Base-by-base conservation (phyloP, 1,284 basidiomycete genomes). In the Ganoderma sinense region DNA sequence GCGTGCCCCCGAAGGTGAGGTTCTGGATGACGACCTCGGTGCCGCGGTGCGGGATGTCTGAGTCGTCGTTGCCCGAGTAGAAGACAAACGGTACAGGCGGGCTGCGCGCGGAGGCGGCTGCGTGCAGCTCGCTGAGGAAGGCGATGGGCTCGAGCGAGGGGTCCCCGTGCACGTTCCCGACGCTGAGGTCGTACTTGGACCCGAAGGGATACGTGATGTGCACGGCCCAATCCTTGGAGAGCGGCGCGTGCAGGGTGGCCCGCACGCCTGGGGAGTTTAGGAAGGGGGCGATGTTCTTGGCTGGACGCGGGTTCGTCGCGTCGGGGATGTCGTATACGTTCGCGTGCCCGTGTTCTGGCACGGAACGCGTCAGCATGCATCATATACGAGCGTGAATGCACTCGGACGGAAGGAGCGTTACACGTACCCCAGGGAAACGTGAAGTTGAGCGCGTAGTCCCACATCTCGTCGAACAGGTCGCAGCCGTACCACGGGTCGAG, bases 191-290 rank as follows among this genome's bases (percentile, higher is more conserved):
- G 65, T 69, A 70, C 41, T 39, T 61, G 45, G 65, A 69, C n/a
- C 84, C 86, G 76, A 90, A 92, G 14, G 87, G 84, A 75, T 86
- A 89, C 23, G 78, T 69, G 74, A 88, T 85, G 45, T 71, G 78
- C 64, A 82, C 71, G 4, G 68, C 73, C 91, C 91, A 92, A 66
- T 87, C 79, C 71, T 85, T 84, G 76, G 85, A 88, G 4, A 84
- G 87, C 16, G 91, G 90, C 1, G 90, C 91, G 78, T 92, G 91
- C 20, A 92, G 78, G 0, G 91, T 90, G 51, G 84, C 78, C 62
- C 85, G 81, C n/a, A 85, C 87, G 48, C 79, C 82, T 62, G 83
- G 80, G 74, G 91, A 89, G 71, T 91, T 91, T 66, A 92, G 78
- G 77, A 90, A 92, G 43, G 86, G 78, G 45, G 80, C 81, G 4